phyloP scores from a whole-genome alignment of 148 eudicot genomes.

The Oxyria digyna region DNA sequence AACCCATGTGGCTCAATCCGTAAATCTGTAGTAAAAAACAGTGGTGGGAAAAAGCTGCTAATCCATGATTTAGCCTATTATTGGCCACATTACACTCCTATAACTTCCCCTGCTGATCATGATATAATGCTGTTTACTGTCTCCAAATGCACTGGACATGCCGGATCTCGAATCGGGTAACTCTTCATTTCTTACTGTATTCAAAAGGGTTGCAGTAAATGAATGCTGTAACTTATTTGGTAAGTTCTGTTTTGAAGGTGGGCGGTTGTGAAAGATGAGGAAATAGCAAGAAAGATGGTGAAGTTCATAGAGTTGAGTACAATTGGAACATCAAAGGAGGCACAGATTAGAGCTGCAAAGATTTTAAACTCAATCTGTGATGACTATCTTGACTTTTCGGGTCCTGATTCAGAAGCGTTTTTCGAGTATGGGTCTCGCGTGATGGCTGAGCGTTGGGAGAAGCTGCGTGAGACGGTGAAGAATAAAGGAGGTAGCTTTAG shows the following conservation, averaged over 20 bases:
- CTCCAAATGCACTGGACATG: conserved; percentile 87
- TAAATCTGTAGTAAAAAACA: conserved; percentile 20
- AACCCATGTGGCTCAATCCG: conserved; percentile 54
- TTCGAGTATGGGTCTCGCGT: conserved; percentile 30
- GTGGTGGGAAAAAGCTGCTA: conserved; percentile 21
- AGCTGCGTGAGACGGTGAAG: conserved; percentile 32
- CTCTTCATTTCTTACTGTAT: too few species aligned
- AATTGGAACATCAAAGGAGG: conserved; percentile 77
- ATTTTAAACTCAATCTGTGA: conserved; percentile 40
- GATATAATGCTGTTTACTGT: conserved; percentile 72
- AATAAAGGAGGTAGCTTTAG: conserved; percentile 21
- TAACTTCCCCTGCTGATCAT: conserved; percentile 30
- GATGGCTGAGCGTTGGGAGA: conserved; percentile 59
- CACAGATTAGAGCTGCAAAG: conserved; percentile 65
- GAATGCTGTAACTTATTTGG: not conserved
- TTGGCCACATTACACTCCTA: conserved; percentile 88
- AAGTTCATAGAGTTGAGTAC: conserved; percentile 55
- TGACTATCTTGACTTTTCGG: conserved; percentile 16
- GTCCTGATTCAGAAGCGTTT: conserved; percentile 16
- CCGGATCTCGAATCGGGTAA: conserved; percentile 85
- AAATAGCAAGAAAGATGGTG: conserved; percentile 54
- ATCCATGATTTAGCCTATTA: conserved; percentile 81
- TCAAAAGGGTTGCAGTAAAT: too few species aligned
- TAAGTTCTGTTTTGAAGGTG: conserved; percentile 27
- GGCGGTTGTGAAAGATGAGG: conserved; percentile 77